These are phyloP conservation scores for Oryza punctata DNA, from an alignment of 176 grass and related monocot species.

Conservation along the genomic window DNA sequence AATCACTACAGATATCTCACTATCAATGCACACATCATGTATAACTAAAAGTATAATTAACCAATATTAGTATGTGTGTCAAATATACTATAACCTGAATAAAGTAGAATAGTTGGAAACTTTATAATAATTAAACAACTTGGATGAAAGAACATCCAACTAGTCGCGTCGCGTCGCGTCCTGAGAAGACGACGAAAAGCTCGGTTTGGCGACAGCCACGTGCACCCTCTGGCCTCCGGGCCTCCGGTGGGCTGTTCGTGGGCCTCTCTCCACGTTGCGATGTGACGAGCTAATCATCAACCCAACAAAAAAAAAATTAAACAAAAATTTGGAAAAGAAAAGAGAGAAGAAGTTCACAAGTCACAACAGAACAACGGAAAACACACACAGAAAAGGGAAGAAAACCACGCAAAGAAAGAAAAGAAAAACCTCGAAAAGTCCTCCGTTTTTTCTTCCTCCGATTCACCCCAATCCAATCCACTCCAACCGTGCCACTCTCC, in stretches of 20 bases:
- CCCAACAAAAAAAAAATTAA: not conserved
- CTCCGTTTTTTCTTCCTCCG: not conserved
- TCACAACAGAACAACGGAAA: not conserved
- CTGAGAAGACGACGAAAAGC: no score
- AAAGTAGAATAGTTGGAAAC: no score
- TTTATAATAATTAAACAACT: no score
- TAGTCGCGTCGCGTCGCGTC: no score
- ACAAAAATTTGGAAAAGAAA: no score
- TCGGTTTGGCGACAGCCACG: not conserved
- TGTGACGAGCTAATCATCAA: not conserved
- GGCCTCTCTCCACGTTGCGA: not conserved
- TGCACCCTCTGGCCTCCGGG: not conserved
- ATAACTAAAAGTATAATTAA: no score
- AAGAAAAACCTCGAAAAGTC: not conserved
- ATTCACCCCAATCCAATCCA: constrained; percentile 22
- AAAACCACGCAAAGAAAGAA: not conserved
- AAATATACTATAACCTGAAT: no score
- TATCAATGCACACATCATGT: no score
- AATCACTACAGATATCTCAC: no score
- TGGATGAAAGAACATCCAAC: no score
- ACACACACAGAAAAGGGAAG: not conserved
- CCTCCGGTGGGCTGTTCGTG: not conserved
- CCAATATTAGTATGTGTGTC: no score
- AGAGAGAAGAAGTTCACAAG: not conserved
- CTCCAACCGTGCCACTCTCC: not conserved